Conservation (phyloP, 2,329 filamentous ascomycete species). For the Aspergillus puulaauensis region DNA sequence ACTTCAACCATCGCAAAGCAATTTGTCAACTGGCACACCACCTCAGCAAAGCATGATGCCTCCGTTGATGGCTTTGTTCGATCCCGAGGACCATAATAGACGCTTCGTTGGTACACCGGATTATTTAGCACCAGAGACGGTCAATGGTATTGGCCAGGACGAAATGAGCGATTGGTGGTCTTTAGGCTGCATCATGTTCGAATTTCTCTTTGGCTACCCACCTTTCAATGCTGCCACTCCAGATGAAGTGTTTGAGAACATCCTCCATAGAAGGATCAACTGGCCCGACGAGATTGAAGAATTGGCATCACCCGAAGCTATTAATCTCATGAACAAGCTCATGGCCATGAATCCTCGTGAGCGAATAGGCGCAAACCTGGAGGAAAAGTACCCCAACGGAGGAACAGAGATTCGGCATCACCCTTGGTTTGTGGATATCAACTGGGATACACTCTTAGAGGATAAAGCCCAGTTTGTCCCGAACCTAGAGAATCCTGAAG, state of each 20-base stretch:
- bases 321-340: slow-evolving; percentile 90
- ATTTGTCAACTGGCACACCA: slow-evolving; percentile 45
- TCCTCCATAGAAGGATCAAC: slow-evolving; percentile 81
- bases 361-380: slow-evolving; percentile 79
- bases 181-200: slow-evolving; percentile 95
- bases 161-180: slow-evolving; percentile 99
- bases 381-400: slow-evolving; percentile 78
- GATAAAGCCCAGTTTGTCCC: slow-evolving; percentile 96
- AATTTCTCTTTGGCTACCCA: slow-evolving; percentile 89
- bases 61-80: slow-evolving; percentile 88
- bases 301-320: slow-evolving; percentile 80
- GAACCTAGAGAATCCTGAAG: slow-evolving; percentile 86
- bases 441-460: slow-evolving; percentile 88
- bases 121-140: slow-evolving; percentile 94
- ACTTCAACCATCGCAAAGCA: slow-evolving; percentile 61
- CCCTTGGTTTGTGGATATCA: slow-evolving; percentile 81
- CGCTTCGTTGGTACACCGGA: slow-evolving; percentile 96
- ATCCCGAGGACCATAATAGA: slow-evolving; percentile 88
- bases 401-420: slow-evolving; percentile 90
- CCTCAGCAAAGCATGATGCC: slow-evolving; percentile 76
- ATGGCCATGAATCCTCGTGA: slow-evolving; percentile 80
- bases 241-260: slow-evolving; percentile 96
- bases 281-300: slow-evolving; percentile 86
- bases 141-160: slow-evolving; percentile 91
- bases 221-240: slow-evolving; percentile 90